Conservation (phyloP, 148 eudicot genomes). For the Euryodendron excelsum region DNA sequence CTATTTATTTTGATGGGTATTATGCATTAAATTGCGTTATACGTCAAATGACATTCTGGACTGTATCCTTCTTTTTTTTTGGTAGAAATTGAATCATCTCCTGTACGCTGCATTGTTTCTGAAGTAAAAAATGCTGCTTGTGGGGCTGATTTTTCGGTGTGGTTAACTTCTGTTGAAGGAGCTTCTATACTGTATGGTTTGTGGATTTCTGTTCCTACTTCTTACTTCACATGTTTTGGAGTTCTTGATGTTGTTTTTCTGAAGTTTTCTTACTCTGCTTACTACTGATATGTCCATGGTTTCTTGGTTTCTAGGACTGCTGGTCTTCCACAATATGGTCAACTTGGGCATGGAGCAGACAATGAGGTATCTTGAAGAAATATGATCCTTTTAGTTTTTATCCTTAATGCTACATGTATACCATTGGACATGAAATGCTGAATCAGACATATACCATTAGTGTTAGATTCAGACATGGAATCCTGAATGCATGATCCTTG, state of each 20-base stretch:
- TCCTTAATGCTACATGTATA: neutral
- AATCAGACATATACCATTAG: no score
- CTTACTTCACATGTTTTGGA: neutral
- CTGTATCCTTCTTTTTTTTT: neutral
- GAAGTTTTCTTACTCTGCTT: neutral
- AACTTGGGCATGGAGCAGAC: constrained; percentile 98
- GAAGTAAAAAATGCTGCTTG: constrained; percentile 63
- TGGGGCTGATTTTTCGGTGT: constrained; percentile 87
- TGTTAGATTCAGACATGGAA: no score
- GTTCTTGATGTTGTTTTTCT: neutral
- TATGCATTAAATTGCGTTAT: neutral
- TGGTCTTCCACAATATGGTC: constrained; percentile 99
- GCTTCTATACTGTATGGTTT: constrained; percentile 84
- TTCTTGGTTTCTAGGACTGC: constrained; percentile 60
- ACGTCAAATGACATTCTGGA: neutral
- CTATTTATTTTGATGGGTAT: neutral
- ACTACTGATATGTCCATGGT: neutral
- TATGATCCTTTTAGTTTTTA: neutral
- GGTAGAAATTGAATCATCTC: constrained; percentile 83
- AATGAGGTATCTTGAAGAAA: constrained; percentile 64
- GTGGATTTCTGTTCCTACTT: constrained; percentile 15
- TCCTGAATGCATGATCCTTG: neutral
- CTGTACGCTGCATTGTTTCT: constrained; percentile 75
- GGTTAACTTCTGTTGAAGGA: constrained; percentile 81
- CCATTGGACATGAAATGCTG: no score